phyloP scores from a whole-genome alignment of 345 rosid species.

The Brassica juncea region DNA sequence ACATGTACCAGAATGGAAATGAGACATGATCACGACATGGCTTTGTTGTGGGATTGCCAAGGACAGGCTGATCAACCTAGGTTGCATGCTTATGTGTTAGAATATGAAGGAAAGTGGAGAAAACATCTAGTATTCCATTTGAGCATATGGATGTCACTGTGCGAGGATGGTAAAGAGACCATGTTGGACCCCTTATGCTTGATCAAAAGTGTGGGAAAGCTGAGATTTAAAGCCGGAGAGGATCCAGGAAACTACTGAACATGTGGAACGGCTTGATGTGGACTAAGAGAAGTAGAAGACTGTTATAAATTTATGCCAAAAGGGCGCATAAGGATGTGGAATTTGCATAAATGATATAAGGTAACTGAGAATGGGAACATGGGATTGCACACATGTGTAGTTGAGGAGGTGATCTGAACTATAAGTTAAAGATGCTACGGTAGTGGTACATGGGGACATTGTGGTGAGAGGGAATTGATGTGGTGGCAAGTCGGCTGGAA shows the following conservation, averaged over 20 bases:
- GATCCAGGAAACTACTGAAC: background rate
- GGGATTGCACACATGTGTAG: too few relatives aligned
- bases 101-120: too few relatives aligned
- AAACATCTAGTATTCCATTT: too few relatives aligned
- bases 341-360: too few relatives aligned
- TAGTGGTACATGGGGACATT: background rate
- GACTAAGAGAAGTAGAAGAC: too few relatives aligned
- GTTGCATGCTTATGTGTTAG: too few relatives aligned
- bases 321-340: too few relatives aligned
- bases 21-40: background rate
- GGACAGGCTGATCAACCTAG: background rate
- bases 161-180: background rate
- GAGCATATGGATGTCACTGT: background rate
- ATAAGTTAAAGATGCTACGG: background rate
- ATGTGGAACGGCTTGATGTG: background rate
- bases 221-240: background rate
- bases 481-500: background rate
- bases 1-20: background rate
- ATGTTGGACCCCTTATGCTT: background rate
- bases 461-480: background rate
- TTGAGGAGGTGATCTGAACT: background rate
- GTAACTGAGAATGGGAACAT: too few relatives aligned
- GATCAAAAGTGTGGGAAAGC: background rate
- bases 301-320: too few relatives aligned
- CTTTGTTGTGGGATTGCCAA: background rate